Conservation (phyloP, 2,329 filamentous ascomycete genomes). For the Fusarium coffeatum region DNA sequence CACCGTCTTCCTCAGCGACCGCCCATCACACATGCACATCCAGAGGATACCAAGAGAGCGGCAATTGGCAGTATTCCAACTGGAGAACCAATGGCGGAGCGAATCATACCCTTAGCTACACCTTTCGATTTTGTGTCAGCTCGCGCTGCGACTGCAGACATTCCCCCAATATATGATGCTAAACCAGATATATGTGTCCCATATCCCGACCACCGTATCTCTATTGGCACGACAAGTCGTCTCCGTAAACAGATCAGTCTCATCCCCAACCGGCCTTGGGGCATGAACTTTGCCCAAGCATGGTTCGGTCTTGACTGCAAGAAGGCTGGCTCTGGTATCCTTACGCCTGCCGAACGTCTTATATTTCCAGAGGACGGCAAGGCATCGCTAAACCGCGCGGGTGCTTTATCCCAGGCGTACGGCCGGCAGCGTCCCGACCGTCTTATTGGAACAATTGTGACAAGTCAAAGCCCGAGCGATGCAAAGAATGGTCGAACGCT, state of each 20-base stretch:
- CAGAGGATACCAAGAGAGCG: slow-evolving; percentile 45
- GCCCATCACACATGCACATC: slow-evolving; percentile 71
- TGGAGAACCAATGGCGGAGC: slow-evolving; percentile 67
- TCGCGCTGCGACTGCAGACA: slow-evolving; percentile 64
- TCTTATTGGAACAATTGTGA: slow-evolving; percentile 73
- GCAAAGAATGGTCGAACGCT: slow-evolving; percentile 64
- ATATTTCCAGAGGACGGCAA: slow-evolving; percentile 53
- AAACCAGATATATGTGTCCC: slow-evolving; percentile 70
- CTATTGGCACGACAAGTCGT: slow-evolving; percentile 53
- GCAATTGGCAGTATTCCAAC: slow-evolving; percentile 70
- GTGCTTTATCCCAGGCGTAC: slow-evolving; percentile 59
- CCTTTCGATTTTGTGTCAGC: slow-evolving; percentile 71
- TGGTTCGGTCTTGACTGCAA: slow-evolving; percentile 52
- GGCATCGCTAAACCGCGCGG: slow-evolving; percentile 52
- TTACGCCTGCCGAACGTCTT: slow-evolving; percentile 54
- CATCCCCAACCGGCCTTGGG: slow-evolving; percentile 70
- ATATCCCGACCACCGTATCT: slow-evolving; percentile 75
- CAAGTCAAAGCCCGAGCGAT: slow-evolving; percentile 63
- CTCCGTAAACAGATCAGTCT: slow-evolving; percentile 61
- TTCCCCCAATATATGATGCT: slow-evolving; percentile 72
- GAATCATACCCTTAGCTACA: slow-evolving; percentile 57
- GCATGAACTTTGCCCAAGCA: slow-evolving; percentile 63
- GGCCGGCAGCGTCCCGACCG: slow-evolving; percentile 62
- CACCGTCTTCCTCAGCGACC: slow-evolving; percentile 67
- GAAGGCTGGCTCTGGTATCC: slow-evolving; percentile 47